Evolutionary conservation across 768 basidiomycete genomes (phyloP).

Genomic region (Mrakia gelida): DNA sequence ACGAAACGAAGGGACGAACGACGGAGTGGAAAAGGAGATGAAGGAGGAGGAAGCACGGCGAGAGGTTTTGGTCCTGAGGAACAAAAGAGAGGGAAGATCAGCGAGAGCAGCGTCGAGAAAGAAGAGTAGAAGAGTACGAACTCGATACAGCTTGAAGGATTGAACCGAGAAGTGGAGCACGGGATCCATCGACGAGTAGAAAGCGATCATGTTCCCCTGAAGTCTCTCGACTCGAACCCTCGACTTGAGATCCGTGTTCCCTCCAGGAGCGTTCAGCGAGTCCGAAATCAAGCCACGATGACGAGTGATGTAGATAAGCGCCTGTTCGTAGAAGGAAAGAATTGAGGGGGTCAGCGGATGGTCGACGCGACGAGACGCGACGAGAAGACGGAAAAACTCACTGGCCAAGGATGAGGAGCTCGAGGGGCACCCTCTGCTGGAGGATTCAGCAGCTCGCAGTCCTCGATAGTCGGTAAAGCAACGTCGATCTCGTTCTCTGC

Average conservation of each 20-base stretch:
- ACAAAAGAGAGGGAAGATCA: not conserved
- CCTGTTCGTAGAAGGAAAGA: not conserved
- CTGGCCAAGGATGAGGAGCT: slow-evolving; percentile 16
- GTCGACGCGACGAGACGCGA: not conserved
- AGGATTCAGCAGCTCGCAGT: slow-evolving; percentile 23
- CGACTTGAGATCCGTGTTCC: not conserved
- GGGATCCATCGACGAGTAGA: slow-evolving; percentile 9
- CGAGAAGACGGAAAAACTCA: not conserved
- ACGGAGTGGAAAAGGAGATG: slow-evolving; percentile 19
- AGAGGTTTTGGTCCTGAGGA: not conserved
- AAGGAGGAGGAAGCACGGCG: slow-evolving; percentile 15
- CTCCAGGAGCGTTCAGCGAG: slow-evolving; percentile 18
- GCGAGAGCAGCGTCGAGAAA: not conserved
- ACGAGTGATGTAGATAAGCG: not conserved
- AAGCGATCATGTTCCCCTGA: slow-evolving; percentile 28
- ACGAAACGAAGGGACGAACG: too few relatives aligned
- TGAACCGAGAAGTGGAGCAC: slow-evolving; percentile 15
- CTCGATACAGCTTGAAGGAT: slow-evolving; percentile 11
- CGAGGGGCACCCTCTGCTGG: not conserved
- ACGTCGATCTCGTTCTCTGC: slow-evolving; percentile 32
- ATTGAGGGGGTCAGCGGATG: not conserved
- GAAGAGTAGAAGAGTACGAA: not conserved
- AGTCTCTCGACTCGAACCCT: slow-evolving; percentile 22
- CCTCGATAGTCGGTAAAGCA: slow-evolving; percentile 14
- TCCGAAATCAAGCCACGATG: slow-evolving; percentile 26